Base-by-base conservation (phyloP, 352 stramenopile genomes). In the Peronospora farinosa region DNA sequence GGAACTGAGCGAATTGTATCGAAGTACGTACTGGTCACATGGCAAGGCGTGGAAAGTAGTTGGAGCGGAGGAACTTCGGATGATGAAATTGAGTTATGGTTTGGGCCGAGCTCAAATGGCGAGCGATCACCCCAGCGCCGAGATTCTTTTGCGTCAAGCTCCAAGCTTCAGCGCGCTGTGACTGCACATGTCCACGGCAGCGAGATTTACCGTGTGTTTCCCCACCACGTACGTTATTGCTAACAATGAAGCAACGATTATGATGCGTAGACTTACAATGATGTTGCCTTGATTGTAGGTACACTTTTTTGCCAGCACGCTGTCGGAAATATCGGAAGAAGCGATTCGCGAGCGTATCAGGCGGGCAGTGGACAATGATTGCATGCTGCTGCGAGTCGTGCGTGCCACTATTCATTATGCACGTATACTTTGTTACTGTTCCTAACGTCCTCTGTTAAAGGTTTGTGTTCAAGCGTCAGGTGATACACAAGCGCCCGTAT, bases 11-110 rank as follows among this genome's bases (percentile, higher is more conserved):
- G 78, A 8, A 85, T 90, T 47, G 78, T 95, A 31, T 90, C 82
- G 16, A 95, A 95, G 57, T 95, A 88, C 37, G 77, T 95, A 6
- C 56, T 95, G 7, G 76, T 95, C 33, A 95, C 84, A 42, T 95
- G 80, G 78, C 79, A 92, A 67, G 67, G 74, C 7, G 67, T 62
- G 10, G 77, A 86, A 40, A 69, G 50, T 41, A 45, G 59, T 7
- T 72, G 57, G 54, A 77, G 52, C 23, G 68, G 72, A 0, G 71
- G 80, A 21, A 86, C 73, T 39, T 88, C 78, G n/a, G 79, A 90
- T 52, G 79, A 90, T 55, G 79, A 90, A 54, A 44, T 70, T 5
- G 72, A 83, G 16, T 47, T 77, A 28, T 86, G 72, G 69, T 78
- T 74, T 57, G 65, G 68, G 0, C 58, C 75, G 30, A 40, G 65